Evolutionary conservation across 495 filamentous ascomycete genomes (phyloP).

Genomic region (Aspergillus affinis): DNA sequence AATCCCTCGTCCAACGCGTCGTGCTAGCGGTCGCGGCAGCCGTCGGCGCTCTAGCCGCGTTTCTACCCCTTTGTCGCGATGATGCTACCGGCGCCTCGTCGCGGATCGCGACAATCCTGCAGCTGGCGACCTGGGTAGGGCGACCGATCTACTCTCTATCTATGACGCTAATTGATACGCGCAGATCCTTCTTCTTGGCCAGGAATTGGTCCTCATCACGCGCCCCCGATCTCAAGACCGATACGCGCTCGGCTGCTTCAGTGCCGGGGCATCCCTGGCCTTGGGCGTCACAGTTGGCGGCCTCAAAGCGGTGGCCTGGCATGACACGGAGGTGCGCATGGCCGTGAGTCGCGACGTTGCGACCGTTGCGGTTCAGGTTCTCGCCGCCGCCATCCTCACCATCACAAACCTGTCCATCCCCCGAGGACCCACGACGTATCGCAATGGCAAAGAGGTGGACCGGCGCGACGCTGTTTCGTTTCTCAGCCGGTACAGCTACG

Average conservation of each 20-base stretch:
- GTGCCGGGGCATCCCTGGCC: not conserved
- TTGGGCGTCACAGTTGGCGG: not conserved
- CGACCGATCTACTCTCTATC: not conserved
- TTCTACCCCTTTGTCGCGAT: not conserved
- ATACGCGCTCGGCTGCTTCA: not conserved
- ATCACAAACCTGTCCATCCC: slow-evolving; percentile 39
- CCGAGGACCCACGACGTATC: slow-evolving; percentile 58
- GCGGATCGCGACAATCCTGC: not conserved
- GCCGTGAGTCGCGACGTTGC: not conserved
- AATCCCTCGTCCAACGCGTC: not conserved
- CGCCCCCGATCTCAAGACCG: not conserved
- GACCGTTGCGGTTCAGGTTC: slow-evolving; percentile 5
- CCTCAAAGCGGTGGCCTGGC: not conserved
- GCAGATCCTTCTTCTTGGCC: not conserved
- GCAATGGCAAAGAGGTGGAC: slow-evolving; percentile 54
- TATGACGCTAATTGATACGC: too few relatives aligned
- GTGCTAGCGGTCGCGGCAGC: not conserved
- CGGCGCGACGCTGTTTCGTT: slow-evolving; percentile 56
- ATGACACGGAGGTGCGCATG: not conserved
- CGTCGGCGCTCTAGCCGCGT: not conserved
- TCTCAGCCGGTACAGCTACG: slow-evolving; percentile 56
- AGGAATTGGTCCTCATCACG: not conserved
- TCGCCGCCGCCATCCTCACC: slow-evolving; percentile 6
- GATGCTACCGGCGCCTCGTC: not conserved
- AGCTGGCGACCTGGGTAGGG: not conserved